Conservation (phyloP, 768 basidiomycete species). For the Vishniacozyma victoriae region DNA sequence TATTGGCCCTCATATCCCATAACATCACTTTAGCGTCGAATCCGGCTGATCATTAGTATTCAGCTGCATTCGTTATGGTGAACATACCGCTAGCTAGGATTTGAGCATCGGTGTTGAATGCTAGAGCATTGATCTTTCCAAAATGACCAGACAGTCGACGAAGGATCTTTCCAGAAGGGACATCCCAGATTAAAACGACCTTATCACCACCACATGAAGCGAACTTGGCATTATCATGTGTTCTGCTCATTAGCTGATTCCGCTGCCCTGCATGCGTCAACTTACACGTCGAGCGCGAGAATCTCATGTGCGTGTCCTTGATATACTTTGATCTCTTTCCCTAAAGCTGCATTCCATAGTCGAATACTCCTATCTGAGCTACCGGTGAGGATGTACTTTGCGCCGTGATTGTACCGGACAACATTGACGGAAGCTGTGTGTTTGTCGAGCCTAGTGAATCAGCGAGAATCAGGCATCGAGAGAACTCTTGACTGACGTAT, state of each 20-base stretch:
- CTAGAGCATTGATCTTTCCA: slow-evolving; percentile 82
- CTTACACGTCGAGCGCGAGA: slow-evolving; percentile 80
- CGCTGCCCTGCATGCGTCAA: slow-evolving; percentile 10
- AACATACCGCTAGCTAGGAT: slow-evolving; percentile 77
- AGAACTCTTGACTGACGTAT: slow-evolving; percentile 13
- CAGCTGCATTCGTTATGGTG: not conserved
- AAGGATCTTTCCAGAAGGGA: slow-evolving; percentile 74
- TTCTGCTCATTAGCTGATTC: slow-evolving; percentile 50
- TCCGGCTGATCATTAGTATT: slow-evolving; percentile 57
- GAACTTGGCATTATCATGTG: slow-evolving; percentile 90
- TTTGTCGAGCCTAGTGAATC: slow-evolving; percentile 27
- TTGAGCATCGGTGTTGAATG: slow-evolving; percentile 71
- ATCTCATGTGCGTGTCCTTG: slow-evolving; percentile 93
- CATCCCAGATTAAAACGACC: slow-evolving; percentile 92
- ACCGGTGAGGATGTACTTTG: slow-evolving; percentile 84
- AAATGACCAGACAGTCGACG: slow-evolving; percentile 81
- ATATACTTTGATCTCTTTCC: slow-evolving; percentile 86
- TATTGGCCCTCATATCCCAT: slow-evolving; percentile 82
- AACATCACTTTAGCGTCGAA: slow-evolving; percentile 84
- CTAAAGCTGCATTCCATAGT: slow-evolving; percentile 81
- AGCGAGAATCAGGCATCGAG: not conserved
- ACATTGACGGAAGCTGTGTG: slow-evolving; percentile 73
- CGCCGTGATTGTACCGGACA: slow-evolving; percentile 82
- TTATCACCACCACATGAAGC: slow-evolving; percentile 91
- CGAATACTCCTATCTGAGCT: slow-evolving; percentile 84